Conservation (phyloP, 208 protist species). For the Trypanosoma brucei region DNA sequence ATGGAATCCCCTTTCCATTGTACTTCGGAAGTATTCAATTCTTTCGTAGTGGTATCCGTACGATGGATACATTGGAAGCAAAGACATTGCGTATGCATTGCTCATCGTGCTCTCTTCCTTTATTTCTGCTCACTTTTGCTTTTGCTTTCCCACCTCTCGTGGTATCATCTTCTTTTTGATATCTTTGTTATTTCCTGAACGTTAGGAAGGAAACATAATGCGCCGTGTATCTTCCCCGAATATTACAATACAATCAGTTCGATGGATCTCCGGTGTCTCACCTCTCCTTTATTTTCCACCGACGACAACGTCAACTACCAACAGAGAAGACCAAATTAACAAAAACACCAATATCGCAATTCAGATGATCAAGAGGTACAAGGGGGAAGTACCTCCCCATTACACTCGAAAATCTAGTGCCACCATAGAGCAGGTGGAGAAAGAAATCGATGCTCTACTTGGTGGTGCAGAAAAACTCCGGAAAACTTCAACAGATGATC, state of each 20-base stretch:
- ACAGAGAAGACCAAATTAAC: conserved; percentile 80
- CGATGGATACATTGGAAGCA: too few species aligned
- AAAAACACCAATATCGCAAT: conserved; percentile 88
- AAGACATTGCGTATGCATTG: too few species aligned
- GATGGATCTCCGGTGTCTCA: conserved; percentile 75
- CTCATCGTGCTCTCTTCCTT: too few species aligned
- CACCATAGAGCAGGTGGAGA: conserved; percentile 86
- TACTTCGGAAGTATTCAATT: too few species aligned
- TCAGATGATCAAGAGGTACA: conserved; percentile 87
- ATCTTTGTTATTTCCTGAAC: not conserved
- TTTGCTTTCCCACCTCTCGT: too few species aligned
- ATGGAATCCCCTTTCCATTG: not conserved
- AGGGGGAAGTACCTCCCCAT: conserved; percentile 58
- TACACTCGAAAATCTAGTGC: conserved; percentile 78
- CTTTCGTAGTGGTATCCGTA: too few species aligned
- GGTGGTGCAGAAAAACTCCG: conserved; percentile 72
- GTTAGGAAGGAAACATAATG: conserved; percentile 31
- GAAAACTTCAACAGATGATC: conserved; percentile 68
- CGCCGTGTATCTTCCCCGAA: conserved; percentile 48
- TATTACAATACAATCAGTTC: conserved; percentile 37
- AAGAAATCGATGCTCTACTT: conserved; percentile 87
- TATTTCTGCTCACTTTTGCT: too few species aligned
- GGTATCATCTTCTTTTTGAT: too few species aligned
- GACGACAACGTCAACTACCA: conserved; percentile 25
- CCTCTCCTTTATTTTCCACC: conserved; percentile 86